These are phyloP conservation scores for Nakaseomyces bracarensis DNA, from an alignment of 1,139 yeast genomes.

Conservation along the genomic window DNA sequence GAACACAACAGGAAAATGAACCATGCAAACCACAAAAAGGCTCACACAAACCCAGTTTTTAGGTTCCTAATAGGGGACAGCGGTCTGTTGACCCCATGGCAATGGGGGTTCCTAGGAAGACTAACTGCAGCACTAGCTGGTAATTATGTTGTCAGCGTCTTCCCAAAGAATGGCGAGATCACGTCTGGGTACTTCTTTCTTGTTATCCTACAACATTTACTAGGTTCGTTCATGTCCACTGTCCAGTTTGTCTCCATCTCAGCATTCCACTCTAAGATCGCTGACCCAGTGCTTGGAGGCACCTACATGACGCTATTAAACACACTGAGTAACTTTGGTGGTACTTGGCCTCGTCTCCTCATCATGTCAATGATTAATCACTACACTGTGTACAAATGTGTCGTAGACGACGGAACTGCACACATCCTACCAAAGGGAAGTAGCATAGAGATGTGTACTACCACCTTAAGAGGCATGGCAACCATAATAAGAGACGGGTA, in stretches of 20 bases:
- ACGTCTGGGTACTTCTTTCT: conserved; percentile 46
- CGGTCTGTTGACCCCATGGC: conserved; percentile 72
- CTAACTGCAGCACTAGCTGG: conserved; percentile 68
- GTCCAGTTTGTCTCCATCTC: conserved; percentile 90
- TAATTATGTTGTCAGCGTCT: conserved; percentile 60
- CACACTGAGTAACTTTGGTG: conserved; percentile 88
- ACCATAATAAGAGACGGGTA: conserved; percentile 65
- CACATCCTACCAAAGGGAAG: conserved; percentile 52
- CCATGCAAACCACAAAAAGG: conserved; percentile 5
- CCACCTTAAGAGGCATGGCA: conserved; percentile 15
- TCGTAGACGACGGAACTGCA: conserved; percentile 30
- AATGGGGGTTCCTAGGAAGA: conserved; percentile 82
- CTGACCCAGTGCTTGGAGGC: conserved; percentile 94
- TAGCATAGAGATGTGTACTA: conserved; percentile 31
- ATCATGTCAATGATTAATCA: conserved; percentile 72
- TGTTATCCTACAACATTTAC: conserved; percentile 71
- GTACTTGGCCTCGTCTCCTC: conserved; percentile 90
- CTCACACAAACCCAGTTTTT: conserved; percentile 16
- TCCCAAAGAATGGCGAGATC: conserved; percentile 49
- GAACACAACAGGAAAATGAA: conserved; percentile 7
- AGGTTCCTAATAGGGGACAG: conserved; percentile 24
- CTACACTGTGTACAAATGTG: conserved; percentile 60
- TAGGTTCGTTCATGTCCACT: conserved; percentile 88
- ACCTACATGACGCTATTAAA: conserved; percentile 96
- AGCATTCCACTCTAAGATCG: conserved; percentile 91